Evolutionary conservation across 2,329 filamentous ascomycete species (phyloP).

Genomic region (Aquanectria penicillioides): DNA sequence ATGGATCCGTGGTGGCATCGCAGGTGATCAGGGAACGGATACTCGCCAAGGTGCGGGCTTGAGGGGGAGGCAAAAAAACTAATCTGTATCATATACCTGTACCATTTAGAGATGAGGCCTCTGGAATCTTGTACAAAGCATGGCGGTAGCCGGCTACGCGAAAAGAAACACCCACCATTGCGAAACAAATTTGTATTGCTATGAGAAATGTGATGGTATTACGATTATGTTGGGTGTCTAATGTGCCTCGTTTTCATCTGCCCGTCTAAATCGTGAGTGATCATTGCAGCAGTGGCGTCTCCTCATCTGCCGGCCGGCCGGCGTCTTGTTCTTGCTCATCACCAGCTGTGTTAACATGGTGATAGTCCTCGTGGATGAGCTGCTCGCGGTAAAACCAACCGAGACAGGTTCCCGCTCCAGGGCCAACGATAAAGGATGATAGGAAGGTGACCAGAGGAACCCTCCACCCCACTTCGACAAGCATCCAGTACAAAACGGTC

Average conservation of each 20-base stretch:
- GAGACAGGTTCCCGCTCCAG: conserved; percentile 50
- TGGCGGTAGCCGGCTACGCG: conserved; percentile 29
- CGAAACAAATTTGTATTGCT: conserved; percentile 34
- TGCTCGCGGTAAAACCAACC: conserved; percentile 54
- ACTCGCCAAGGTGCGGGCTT: conserved; percentile 53
- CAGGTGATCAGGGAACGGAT: conserved; percentile 81
- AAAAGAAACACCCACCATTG: conserved; percentile 28
- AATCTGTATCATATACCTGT: conserved; percentile 45
- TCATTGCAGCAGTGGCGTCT: conserved; percentile 47
- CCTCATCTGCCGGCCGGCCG: conserved; percentile 40
- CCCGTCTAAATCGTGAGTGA: not conserved
- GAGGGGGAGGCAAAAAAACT: conserved; percentile 21
- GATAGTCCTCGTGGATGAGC: conserved; percentile 43
- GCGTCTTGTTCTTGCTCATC: conserved; percentile 21
- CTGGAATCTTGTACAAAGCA: conserved; percentile 40
- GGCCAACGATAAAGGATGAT: conserved; percentile 46
- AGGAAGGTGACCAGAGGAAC: conserved; percentile 47
- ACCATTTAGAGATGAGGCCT: conserved; percentile 41
- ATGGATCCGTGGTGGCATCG: conserved; percentile 81
- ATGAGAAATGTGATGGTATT: conserved; percentile 31
- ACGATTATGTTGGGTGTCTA: conserved; percentile 22
- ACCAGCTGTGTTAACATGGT: no score
- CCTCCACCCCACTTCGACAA: conserved; percentile 60
- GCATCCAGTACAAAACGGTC: conserved; percentile 63
- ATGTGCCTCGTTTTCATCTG: conserved; percentile 6